Evolutionary conservation across 2,329 filamentous ascomycete species (phyloP).

Genomic region (Coniochaeta prunicola): DNA sequence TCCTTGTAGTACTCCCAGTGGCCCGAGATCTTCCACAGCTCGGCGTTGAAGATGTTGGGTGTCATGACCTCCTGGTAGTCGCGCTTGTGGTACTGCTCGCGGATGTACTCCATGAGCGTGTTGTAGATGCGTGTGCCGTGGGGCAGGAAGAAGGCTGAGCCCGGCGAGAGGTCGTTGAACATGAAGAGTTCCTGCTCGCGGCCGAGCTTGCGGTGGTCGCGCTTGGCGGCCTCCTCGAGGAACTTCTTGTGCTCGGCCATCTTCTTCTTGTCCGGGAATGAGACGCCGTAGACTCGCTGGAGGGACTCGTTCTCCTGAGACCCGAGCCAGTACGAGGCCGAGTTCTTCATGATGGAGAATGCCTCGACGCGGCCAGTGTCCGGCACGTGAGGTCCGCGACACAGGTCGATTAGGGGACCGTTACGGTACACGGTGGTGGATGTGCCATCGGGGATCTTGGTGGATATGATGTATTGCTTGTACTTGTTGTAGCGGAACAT

Average conservation of each 20-base stretch:
- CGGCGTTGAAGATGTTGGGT: slow-evolving; percentile 92
- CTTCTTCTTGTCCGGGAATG: slow-evolving; percentile 90
- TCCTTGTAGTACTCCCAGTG: slow-evolving; percentile 94
- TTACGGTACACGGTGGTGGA: slow-evolving; percentile 92
- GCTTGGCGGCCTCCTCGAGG: slow-evolving; percentile 94
- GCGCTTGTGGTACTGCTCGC: slow-evolving; percentile 84
- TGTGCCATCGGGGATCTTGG: slow-evolving; percentile 82
- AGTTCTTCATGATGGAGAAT: slow-evolving; percentile 81
- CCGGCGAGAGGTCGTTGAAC: slow-evolving; percentile 90
- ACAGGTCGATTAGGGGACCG: slow-evolving; percentile 91
- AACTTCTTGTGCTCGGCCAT: slow-evolving; percentile 92
- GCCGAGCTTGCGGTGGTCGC: slow-evolving; percentile 89
- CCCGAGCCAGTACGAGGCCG: slow-evolving; percentile 75
- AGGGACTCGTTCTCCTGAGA: slow-evolving; percentile 91
- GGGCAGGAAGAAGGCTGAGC: slow-evolving; percentile 85
- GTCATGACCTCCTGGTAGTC: slow-evolving; percentile 93
- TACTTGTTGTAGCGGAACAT: slow-evolving; percentile 99
- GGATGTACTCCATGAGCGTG: slow-evolving; percentile 72
- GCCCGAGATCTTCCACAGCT: slow-evolving; percentile 89
- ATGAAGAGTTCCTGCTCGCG: slow-evolving; percentile 97
- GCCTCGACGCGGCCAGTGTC: slow-evolving; percentile 91
- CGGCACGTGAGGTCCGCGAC: slow-evolving; percentile 89
- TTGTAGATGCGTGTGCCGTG: slow-evolving; percentile 94
- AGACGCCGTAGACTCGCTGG: slow-evolving; percentile 93
- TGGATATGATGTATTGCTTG: slow-evolving; percentile 95